phyloP scores from a whole-genome alignment of 2,329 filamentous ascomycete species.

The Pyrenophora graminea region DNA sequence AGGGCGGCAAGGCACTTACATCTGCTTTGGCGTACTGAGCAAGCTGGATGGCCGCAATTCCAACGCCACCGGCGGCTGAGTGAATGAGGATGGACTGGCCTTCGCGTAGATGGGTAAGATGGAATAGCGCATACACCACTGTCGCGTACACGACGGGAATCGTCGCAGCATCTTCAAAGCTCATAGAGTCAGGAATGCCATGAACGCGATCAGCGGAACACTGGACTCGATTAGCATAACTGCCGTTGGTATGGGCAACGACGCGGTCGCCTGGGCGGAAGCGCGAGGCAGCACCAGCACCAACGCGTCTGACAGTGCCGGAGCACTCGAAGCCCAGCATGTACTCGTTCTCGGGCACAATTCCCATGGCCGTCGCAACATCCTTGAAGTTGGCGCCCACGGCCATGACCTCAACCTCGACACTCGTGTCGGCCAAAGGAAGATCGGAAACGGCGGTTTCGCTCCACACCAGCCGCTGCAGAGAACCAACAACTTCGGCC shows the following conservation, averaged over 20 bases:
- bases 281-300: neutral
- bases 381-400: no score
- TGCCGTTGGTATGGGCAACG: neutral
- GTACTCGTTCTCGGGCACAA: no score
- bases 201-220: no score
- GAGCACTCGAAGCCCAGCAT: no score
- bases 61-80: constrained; percentile 22
- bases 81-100: constrained; percentile 13
- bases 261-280: neutral
- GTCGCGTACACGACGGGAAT: constrained; percentile 10
- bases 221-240: neutral
- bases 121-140: constrained; percentile 1
- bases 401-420: no score
- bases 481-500: no score
- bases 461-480: no score
- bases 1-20: no score
- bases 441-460: no score
- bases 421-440: no score
- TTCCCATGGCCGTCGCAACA: no score
- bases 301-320: neutral
- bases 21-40: constrained; percentile 1
- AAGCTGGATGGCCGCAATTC: constrained; percentile 19
- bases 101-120: neutral
- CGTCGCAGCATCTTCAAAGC: neutral
- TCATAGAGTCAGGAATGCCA: neutral